A percentile compares a stretch with the other conserved stretches of the same genome.
Conservation (phyloP, 768 basidiomycete species). For the Multifurca ochricompacta region DNA sequence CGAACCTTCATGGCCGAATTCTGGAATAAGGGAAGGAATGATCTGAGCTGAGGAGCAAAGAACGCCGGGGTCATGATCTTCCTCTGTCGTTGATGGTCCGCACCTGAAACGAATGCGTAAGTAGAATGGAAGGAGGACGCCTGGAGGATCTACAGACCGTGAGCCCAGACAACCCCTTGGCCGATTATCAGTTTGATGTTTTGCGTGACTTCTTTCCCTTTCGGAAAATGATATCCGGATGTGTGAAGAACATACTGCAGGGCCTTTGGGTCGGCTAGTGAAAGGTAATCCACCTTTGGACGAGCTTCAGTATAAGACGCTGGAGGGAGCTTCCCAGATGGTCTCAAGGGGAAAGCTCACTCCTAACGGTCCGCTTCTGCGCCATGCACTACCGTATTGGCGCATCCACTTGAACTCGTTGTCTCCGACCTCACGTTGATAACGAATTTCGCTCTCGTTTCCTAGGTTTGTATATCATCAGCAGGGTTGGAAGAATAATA, state of each 20-base stretch:
- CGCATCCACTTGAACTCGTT: constrained; percentile 22
- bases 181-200: constrained; percentile 18
- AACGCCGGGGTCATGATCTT: constrained; percentile 28
- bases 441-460: constrained; percentile 21
- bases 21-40: constrained; percentile 26
- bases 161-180: constrained; percentile 19
- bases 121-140: not conserved
- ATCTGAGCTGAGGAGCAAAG: constrained; percentile 23
- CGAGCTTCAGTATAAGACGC: constrained; percentile 9
- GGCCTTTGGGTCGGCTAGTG: constrained; percentile 19
- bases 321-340: not conserved
- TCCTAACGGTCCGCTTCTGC: constrained; percentile 18
- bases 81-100: constrained; percentile 23
- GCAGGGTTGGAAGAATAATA: not conserved
- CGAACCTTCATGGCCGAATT: constrained; percentile 8
- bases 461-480: constrained; percentile 16
- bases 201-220: constrained; percentile 6
- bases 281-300: not conserved
- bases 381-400: constrained; percentile 25
- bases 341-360: constrained; percentile 14
- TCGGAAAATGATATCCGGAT: constrained; percentile 26
- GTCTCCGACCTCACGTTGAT: constrained; percentile 27
- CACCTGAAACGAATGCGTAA: constrained; percentile 9
- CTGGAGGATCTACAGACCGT: constrained; percentile 16
- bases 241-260: constrained; percentile 27